Percentiles rank a stretch among this genome's conserved stretches.
Evolutionary conservation across 192 early-diverging fungal species (phyloP).

Genomic region (Coemansia sp.): DNA sequence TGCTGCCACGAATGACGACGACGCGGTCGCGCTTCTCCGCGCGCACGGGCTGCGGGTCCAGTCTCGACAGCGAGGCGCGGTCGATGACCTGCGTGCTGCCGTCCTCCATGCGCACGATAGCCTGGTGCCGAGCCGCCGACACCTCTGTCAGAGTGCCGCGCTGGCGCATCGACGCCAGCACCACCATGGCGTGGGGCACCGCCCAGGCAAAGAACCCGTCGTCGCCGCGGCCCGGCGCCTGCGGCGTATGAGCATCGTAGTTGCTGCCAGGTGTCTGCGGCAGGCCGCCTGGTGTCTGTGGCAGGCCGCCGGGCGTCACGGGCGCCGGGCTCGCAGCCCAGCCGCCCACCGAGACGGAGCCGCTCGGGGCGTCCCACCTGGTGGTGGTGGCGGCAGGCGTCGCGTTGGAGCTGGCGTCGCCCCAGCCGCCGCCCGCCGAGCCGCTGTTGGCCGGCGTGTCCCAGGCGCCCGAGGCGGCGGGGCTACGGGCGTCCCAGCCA

Average conservation of each 20-base stretch:
- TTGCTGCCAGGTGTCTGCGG: conserved; percentile 25
- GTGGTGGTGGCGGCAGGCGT: conserved; percentile 18
- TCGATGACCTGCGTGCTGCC: conserved; percentile 51
- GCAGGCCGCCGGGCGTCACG: conserved; percentile 40
- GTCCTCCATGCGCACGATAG: conserved; percentile 49
- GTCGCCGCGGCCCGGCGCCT: conserved; percentile 33
- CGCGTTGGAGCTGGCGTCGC: conserved; percentile 23
- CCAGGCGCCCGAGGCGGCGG: conserved; percentile 37
- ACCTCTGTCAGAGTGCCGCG: conserved; percentile 55
- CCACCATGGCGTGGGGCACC: conserved; percentile 42
- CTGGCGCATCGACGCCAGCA: conserved; percentile 42
- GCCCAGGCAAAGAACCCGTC: conserved; percentile 56
- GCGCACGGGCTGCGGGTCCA: conserved; percentile 54
- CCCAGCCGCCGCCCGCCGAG: conserved; percentile 8
- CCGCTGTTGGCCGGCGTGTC: conserved; percentile 56
- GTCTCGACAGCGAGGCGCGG: conserved; percentile 22
- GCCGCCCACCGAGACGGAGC: conserved; percentile 21
- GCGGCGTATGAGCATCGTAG: conserved; percentile 45
- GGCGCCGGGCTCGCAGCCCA: conserved; percentile 50
- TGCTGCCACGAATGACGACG: conserved; percentile 62
- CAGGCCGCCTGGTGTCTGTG: conserved; percentile 37
- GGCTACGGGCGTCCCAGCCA: conserved; percentile 58
- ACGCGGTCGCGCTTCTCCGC: conserved; percentile 74
- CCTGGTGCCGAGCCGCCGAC: conserved; percentile 53
- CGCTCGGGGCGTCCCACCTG: conserved; percentile 43